Evolutionary conservation across 192 early-diverging fungal species (phyloP).

Genomic region (Mortierella alpina): DNA sequence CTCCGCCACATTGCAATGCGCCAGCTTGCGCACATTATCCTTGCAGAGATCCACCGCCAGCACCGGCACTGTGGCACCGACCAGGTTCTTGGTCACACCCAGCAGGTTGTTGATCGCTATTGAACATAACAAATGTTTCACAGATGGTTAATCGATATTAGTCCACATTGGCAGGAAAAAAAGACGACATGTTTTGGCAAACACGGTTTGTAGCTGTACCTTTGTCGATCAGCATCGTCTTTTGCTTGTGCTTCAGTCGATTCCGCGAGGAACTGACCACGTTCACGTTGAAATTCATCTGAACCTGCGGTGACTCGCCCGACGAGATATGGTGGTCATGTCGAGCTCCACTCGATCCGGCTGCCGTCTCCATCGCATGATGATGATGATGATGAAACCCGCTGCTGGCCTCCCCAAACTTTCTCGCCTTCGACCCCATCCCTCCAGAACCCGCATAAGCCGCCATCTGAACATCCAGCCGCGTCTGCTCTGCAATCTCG

Average conservation of each 20-base stretch:
- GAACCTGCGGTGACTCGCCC: constrained; percentile 44
- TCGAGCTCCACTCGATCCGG: constrained; percentile 38
- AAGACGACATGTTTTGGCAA: constrained; percentile 12
- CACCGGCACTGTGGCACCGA: constrained; percentile 63
- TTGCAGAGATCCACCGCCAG: constrained; percentile 73
- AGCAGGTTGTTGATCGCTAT: constrained; percentile 67
- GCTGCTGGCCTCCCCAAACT: constrained; percentile 15
- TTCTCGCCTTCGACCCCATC: constrained; percentile 19
- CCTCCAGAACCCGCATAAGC: constrained; percentile 45
- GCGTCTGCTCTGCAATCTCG: constrained; percentile 75
- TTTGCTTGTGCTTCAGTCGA: constrained; percentile 69
- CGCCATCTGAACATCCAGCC: constrained; percentile 66
- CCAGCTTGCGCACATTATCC: constrained; percentile 64
- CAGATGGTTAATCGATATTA: not conserved
- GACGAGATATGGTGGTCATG: constrained; percentile 53
- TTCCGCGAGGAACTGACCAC: constrained; percentile 58
- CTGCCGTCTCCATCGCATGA: constrained; percentile 15
- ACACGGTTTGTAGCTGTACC: constrained; percentile 56
- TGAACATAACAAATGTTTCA: not conserved
- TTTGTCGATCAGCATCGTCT: constrained; percentile 66
- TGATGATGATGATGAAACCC: constrained; percentile 18
- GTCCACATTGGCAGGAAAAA: not conserved
- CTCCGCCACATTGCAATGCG: constrained; percentile 67
- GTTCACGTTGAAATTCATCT: constrained; percentile 56
- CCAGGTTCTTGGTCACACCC: constrained; percentile 65